Percentiles rank a stretch among this genome's conserved stretches.
phyloP scores from a whole-genome alignment of 202 grass and related monocot genomes.

The Cymbopogon flexuosus region DNA sequence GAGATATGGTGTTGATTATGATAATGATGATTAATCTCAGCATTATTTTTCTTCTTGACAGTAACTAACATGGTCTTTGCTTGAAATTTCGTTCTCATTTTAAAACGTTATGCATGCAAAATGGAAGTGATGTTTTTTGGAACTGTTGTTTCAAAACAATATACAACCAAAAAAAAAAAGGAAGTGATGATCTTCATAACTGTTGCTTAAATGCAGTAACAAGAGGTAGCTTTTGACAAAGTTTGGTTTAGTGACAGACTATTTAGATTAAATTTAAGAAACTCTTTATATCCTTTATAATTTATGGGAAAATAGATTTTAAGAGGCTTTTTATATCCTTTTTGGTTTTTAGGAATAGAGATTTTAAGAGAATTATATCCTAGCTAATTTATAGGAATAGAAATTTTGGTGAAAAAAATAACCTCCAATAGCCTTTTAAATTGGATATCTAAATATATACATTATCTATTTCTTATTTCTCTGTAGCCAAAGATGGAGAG shows the following conservation, averaged over 20 bases:
- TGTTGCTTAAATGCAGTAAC: neutral
- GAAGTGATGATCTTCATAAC: neutral
- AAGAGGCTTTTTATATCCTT: too few species aligned
- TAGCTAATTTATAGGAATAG: too few species aligned
- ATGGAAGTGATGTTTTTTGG: neutral
- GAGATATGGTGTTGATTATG: conserved; percentile 15
- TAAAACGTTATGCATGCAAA: neutral
- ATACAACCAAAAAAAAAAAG: neutral
- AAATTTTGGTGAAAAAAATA: too few species aligned
- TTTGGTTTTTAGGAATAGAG: too few species aligned
- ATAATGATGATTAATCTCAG: conserved; percentile 3
- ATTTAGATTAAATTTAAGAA: neutral
- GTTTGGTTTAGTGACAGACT: neutral
- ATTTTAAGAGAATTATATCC: too few species aligned
- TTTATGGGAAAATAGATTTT: too few species aligned
- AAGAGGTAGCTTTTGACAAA: neutral
- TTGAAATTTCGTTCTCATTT: neutral
- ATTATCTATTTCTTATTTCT: too few species aligned
- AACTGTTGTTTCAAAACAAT: neutral
- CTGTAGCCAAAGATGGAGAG: too few species aligned
- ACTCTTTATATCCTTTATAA: too few species aligned
- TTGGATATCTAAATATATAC: too few species aligned
- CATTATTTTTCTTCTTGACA: neutral
- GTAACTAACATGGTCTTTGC: neutral
- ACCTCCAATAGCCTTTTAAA: too few species aligned